Evolutionary conservation across 129 eudicot genomes (phyloP).

Genomic region (Chrysanthemum makinoi): DNA sequence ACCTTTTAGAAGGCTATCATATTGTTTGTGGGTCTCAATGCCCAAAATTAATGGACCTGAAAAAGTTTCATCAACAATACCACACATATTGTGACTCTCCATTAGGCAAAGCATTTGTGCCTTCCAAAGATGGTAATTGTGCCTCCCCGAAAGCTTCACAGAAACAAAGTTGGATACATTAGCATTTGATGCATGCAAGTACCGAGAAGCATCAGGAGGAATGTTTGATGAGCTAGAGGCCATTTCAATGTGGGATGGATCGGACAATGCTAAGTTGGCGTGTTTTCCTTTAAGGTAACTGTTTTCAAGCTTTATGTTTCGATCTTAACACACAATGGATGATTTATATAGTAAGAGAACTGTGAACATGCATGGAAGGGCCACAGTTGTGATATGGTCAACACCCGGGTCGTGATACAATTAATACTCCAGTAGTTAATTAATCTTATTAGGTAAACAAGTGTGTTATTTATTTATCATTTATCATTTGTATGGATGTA

Average conservation of each 20-base stretch:
- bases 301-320: neutral
- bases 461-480: too few species aligned
- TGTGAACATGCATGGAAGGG: too few species aligned
- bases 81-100: neutral
- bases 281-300: neutral
- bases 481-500: too few species aligned
- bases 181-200: neutral
- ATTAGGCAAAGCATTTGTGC: neutral
- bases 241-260: neutral
- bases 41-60: too few species aligned
- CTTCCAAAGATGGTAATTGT: neutral
- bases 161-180: neutral
- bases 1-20: conserved; percentile 8
- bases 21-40: neutral
- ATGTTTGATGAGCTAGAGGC: neutral
- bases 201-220: neutral
- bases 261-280: too few species aligned
- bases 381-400: too few species aligned
- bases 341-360: too few species aligned
- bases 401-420: too few species aligned
- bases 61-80: neutral
- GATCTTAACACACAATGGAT: too few species aligned
- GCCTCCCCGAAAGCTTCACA: neutral
- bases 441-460: too few species aligned
- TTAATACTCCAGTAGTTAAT: too few species aligned